Evolutionary conservation across 2,329 filamentous ascomycete genomes (phyloP).

Genomic region (Stagonosporopsis cucurbitacearum): DNA sequence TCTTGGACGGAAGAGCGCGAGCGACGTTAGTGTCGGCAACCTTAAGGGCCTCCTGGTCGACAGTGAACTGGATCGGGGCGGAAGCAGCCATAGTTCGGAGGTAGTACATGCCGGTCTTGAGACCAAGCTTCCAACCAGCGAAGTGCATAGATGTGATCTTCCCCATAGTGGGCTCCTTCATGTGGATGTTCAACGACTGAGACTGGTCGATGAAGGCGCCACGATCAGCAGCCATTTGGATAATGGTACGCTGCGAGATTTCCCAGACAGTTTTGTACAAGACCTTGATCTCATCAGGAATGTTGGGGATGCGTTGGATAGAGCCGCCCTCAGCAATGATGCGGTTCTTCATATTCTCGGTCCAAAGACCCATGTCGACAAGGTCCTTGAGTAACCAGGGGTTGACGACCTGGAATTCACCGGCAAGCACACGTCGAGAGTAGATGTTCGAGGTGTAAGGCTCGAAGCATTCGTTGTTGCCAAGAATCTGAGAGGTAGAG

Average conservation of each 20-base stretch:
- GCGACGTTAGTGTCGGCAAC: slow-evolving; percentile 81
- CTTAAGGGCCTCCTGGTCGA: slow-evolving; percentile 94
- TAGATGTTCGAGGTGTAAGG: slow-evolving; percentile 99
- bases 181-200: slow-evolving; percentile 98
- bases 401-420: slow-evolving; percentile 99
- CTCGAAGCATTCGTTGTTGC: slow-evolving; percentile 99
- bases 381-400: slow-evolving; percentile 98
- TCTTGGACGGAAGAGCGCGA: slow-evolving; percentile 69
- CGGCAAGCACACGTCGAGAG: slow-evolving; percentile 94
- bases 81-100: slow-evolving; percentile 96
- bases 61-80: slow-evolving; percentile 97
- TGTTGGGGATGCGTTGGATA: slow-evolving; percentile 95
- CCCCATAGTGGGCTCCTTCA: slow-evolving; percentile 99
- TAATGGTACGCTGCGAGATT: slow-evolving; percentile 91
- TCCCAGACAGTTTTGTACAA: slow-evolving; percentile 99
- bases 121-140: slow-evolving; percentile 95
- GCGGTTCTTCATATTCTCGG: slow-evolving; percentile 99
- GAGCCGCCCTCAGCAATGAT: slow-evolving; percentile 98
- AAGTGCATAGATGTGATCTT: slow-evolving; percentile 99
- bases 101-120: slow-evolving; percentile 99
- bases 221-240: slow-evolving; percentile 98
- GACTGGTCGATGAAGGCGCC: slow-evolving; percentile 99
- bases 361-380: slow-evolving; percentile 97
- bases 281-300: slow-evolving; percentile 92
- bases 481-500: slow-evolving; percentile 95